Evolutionary conservation across 768 basidiomycete species (phyloP).

Genomic region (Royoungia palumana): DNA sequence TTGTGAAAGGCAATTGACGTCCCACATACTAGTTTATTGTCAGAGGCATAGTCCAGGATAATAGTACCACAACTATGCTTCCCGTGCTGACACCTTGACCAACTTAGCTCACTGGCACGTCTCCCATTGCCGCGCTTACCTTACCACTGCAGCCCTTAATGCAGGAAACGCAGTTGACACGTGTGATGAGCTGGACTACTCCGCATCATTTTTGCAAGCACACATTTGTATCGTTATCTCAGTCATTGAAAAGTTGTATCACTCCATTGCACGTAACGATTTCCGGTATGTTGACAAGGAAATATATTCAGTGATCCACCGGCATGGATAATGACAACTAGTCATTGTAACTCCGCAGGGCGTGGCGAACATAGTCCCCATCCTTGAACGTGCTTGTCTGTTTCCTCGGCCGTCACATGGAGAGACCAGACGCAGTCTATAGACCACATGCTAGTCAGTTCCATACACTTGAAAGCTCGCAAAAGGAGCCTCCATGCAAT

Average conservation of each 20-base stretch:
- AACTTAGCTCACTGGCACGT: neutral
- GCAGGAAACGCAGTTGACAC: neutral
- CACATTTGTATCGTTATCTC: constrained; percentile 12
- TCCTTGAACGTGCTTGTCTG: too few relatives aligned
- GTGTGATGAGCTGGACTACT: neutral
- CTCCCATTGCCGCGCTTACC: neutral
- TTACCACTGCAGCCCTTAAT: neutral
- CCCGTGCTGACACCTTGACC: neutral
- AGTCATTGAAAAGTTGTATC: neutral
- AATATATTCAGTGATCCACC: too few relatives aligned
- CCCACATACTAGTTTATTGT: constrained; percentile 26
- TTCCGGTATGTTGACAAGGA: too few relatives aligned
- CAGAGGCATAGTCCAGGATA: constrained; percentile 4
- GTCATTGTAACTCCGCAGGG: too few relatives aligned
- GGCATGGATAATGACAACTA: too few relatives aligned
- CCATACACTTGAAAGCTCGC: too few relatives aligned
- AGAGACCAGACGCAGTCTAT: too few relatives aligned
- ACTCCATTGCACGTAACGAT: too few relatives aligned
- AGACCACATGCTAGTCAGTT: too few relatives aligned
- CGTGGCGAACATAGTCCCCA: too few relatives aligned
- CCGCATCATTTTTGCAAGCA: neutral
- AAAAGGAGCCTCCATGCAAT: too few relatives aligned
- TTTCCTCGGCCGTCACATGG: too few relatives aligned
- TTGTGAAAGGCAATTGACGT: constrained; percentile 2
- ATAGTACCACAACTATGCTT: constrained; percentile 10